phyloP scores from a whole-genome alignment of 1,139 yeast genomes.

The Maudiozyma humilis region DNA sequence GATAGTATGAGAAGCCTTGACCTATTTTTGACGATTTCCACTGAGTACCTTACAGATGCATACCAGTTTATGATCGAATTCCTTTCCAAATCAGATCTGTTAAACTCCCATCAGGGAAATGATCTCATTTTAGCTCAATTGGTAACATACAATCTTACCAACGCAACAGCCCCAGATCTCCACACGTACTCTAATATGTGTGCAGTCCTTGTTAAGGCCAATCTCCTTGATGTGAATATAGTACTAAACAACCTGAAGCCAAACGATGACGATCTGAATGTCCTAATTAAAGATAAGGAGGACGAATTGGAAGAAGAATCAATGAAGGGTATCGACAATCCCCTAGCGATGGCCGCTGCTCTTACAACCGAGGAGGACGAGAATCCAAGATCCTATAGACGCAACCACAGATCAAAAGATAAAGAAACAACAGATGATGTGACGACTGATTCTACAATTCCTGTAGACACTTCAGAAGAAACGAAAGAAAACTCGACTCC shows the following conservation, averaged over 20 bases:
- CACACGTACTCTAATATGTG: constrained; percentile 37
- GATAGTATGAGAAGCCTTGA: constrained; percentile 72
- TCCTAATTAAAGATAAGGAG: constrained; percentile 41
- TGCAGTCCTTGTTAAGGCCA: constrained; percentile 58
- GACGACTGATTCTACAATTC: not conserved
- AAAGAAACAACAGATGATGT: constrained; percentile 1
- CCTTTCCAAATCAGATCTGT: constrained; percentile 36
- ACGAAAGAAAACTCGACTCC: constrained; percentile 5
- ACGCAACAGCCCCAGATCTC: constrained; percentile 17
- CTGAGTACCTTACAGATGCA: constrained; percentile 39
- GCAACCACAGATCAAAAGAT: constrained; percentile 1
- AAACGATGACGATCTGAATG: constrained; percentile 28
- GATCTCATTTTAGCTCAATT: constrained; percentile 52
- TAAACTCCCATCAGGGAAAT: constrained; percentile 32
- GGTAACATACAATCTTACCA: constrained; percentile 47
- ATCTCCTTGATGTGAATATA: constrained; percentile 57
- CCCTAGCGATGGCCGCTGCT: constrained; percentile 84
- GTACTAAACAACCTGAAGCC: constrained; percentile 53
- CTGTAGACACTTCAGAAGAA: constrained; percentile 4
- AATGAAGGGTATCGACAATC: constrained; percentile 61
- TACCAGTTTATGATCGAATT: constrained; percentile 42
- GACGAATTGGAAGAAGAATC: constrained; percentile 54
- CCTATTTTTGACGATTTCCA: constrained; percentile 45
- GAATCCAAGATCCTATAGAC: constrained; percentile 15
- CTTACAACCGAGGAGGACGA: constrained; percentile 59